A percentile compares a stretch with the other conserved stretches of the same genome.
These are phyloP conservation scores for Neurospora pannonica DNA, from an alignment of 495 filamentous ascomycete species.

Conservation along the genomic window DNA sequence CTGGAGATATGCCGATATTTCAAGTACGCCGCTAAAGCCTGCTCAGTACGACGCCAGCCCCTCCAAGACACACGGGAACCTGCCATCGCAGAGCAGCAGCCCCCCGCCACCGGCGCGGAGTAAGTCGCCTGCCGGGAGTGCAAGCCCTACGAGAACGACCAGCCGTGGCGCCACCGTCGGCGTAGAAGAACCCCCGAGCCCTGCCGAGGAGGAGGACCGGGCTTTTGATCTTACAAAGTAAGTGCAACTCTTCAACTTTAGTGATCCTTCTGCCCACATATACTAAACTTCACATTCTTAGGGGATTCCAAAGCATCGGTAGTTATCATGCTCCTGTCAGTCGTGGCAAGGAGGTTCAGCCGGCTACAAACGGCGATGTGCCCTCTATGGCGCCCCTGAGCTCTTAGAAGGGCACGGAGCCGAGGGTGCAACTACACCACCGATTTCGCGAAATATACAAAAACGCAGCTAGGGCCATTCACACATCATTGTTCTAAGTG, in stretches of 20 bases:
- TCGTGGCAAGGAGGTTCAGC: slow-evolving; percentile 23
- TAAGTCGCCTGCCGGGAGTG: slow-evolving; percentile 19
- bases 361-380: background rate
- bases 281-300: slow-evolving; percentile 4
- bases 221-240: slow-evolving; percentile 33
- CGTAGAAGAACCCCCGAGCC: background rate
- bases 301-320: slow-evolving; percentile 34
- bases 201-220: slow-evolving; percentile 18
- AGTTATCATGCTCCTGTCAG: slow-evolving; percentile 27
- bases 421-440: background rate
- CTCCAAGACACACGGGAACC: slow-evolving; percentile 34
- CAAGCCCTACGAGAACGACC: slow-evolving; percentile 20
- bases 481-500: background rate
- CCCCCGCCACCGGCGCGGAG: slow-evolving; percentile 44
- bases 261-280: background rate
- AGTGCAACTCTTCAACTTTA: background rate
- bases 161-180: slow-evolving; percentile 1
- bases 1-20: slow-evolving; percentile 76
- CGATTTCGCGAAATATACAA: background rate
- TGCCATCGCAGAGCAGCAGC: slow-evolving; percentile 55
- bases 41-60: slow-evolving; percentile 48
- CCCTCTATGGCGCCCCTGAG: background rate
- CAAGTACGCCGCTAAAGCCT: slow-evolving; percentile 67
- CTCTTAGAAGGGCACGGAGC: background rate
- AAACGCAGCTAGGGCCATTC: background rate